These are phyloP conservation scores for Yarrowia hollandica DNA, from an alignment of 805 yeast genomes.

Conservation along the genomic window DNA sequence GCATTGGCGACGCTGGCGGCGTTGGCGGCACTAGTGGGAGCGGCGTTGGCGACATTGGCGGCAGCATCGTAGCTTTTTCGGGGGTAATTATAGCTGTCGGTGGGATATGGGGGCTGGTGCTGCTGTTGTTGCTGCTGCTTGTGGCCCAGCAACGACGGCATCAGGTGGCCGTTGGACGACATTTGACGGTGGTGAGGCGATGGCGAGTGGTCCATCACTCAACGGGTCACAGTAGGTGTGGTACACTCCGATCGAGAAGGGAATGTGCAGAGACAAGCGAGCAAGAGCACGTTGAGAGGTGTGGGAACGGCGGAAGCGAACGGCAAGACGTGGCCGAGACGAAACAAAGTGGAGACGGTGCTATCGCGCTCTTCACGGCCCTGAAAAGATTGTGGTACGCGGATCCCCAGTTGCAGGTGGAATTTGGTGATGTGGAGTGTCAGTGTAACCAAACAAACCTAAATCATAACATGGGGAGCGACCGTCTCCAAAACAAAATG, in stretches of 20 bases:
- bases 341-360: no score
- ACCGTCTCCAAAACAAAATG: no score
- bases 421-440: background rate
- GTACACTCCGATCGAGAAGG: background rate
- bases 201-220: conserved; percentile 20
- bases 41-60: background rate
- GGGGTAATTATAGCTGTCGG: conserved; percentile 1
- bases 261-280: no score
- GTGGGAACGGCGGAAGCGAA: no score
- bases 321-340: no score
- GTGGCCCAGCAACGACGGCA: conserved; percentile 4
- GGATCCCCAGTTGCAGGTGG: no score
- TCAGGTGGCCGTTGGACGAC: conserved; percentile 13
- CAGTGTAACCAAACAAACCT: background rate
- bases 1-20: background rate
- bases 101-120: conserved; percentile 3
- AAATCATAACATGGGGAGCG: background rate
- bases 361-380: no score
- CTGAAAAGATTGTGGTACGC: no score
- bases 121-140: conserved; percentile 13
- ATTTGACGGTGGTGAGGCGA: conserved; percentile 16
- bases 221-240: no score
- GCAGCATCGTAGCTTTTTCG: conserved; percentile 5
- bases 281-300: no score
- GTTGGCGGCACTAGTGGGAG: no score